These are phyloP conservation scores for Juglanconis juglandina DNA, from an alignment of 2,329 filamentous ascomycete genomes.

Conservation along the genomic window DNA sequence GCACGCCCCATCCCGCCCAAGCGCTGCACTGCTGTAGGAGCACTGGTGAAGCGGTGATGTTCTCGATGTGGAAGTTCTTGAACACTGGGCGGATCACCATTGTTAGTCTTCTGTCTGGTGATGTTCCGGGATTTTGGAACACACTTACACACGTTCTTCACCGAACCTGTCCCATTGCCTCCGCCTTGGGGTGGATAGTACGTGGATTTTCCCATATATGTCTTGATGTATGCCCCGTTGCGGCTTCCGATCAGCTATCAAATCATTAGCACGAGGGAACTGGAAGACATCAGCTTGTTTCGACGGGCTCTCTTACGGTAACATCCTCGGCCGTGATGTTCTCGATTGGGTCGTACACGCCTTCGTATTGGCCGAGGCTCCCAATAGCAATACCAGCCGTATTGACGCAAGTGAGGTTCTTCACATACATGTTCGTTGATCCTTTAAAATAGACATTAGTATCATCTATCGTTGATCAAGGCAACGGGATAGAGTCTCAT, in stretches of 20 bases:
- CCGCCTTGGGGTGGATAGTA: constrained; percentile 10
- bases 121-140: not conserved
- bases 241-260: constrained; percentile 8
- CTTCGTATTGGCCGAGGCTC: constrained; percentile 7
- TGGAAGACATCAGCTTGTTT: no score
- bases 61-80: constrained; percentile 8
- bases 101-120: no score
- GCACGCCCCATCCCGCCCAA: constrained; percentile 8
- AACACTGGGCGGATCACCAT: not conserved
- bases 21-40: constrained; percentile 4
- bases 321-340: constrained; percentile 9
- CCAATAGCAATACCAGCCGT: constrained; percentile 6
- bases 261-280: not conserved
- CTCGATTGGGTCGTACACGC: not conserved
- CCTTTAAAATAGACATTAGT: not conserved
- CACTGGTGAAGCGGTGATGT: constrained; percentile 8
- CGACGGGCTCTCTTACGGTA: not conserved
- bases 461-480: not conserved
- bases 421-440: constrained; percentile 3
- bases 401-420: constrained; percentile 2
- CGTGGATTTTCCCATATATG: constrained; percentile 9
- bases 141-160: constrained; percentile 5
- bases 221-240: constrained; percentile 4
- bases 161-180: constrained; percentile 7
- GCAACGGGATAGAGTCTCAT: no score